A percentile compares a stretch with the other conserved stretches of the same genome.
phyloP scores from a whole-genome alignment of 495 filamentous ascomycete genomes.

The Xylaria bambusicola region DNA sequence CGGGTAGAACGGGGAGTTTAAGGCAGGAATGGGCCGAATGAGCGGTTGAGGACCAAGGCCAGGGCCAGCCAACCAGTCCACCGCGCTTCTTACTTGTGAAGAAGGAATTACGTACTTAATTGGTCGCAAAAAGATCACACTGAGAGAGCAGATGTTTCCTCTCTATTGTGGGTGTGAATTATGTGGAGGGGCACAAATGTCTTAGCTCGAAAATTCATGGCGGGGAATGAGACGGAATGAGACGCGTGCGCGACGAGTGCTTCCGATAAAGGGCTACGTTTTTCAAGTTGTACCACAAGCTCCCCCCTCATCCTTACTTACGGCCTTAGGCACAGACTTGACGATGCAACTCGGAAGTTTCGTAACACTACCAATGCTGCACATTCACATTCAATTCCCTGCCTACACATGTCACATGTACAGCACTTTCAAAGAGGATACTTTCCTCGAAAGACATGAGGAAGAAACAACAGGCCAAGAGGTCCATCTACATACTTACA shows the following conservation, averaged over 20 bases:
- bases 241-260: conserved; percentile 12
- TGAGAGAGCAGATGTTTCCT: too few species aligned
- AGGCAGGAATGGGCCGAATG: not conserved
- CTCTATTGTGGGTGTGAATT: not conserved
- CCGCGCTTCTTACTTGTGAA: not conserved
- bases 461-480: too few species aligned
- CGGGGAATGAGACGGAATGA: conserved; percentile 12
- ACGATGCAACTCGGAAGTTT: too few species aligned
- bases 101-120: conserved; percentile 1
- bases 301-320: too few species aligned
- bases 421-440: too few species aligned
- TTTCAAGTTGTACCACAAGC: too few species aligned
- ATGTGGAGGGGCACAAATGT: conserved; percentile 12
- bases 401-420: too few species aligned
- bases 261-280: not conserved
- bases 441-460: too few species aligned
- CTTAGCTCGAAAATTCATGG: conserved; percentile 7
- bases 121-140: too few species aligned
- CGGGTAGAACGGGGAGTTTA: not conserved
- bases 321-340: too few species aligned
- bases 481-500: not conserved
- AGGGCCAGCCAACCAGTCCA: conserved; percentile 1
- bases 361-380: too few species aligned
- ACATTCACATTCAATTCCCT: too few species aligned
- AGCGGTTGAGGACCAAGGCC: not conserved